phyloP scores from a whole-genome alignment of 768 basidiomycete species.

The Lactarius sanguifluus region DNA sequence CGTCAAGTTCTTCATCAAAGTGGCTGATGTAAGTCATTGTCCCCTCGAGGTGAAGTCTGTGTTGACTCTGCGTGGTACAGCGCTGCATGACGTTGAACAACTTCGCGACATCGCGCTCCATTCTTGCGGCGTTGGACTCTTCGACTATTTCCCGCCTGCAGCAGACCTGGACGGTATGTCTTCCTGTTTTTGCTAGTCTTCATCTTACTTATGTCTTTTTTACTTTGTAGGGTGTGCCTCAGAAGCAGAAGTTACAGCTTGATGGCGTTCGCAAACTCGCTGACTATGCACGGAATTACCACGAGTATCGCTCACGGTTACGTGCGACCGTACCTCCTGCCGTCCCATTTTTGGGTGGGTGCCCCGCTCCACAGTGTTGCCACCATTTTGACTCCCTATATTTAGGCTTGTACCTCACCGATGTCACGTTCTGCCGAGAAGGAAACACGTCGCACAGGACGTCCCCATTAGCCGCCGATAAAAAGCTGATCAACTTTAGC shows the following conservation, averaged over 20 bases:
- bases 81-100: conserved; percentile 82
- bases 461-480: conserved; percentile 70
- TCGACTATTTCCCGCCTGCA: conserved; percentile 90
- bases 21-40: conserved; percentile 70
- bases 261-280: conserved; percentile 82
- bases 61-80: conserved; percentile 43
- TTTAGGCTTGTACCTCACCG: conserved; percentile 80
- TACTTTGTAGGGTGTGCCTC: conserved; percentile 65
- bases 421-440: conserved; percentile 93
- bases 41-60: conserved; percentile 3
- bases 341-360: conserved; percentile 88
- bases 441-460: conserved; percentile 86
- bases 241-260: conserved; percentile 79
- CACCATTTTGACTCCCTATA: conserved; percentile 21
- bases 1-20: conserved; percentile 92
- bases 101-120: conserved; percentile 89
- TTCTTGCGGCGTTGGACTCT: conserved; percentile 92
- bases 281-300: conserved; percentile 87
- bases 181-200: background rate
- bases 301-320: conserved; percentile 86
- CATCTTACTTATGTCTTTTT: conserved; percentile 3
- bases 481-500: conserved; percentile 92
- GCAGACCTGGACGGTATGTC: conserved; percentile 89
- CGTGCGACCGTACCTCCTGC: conserved; percentile 90
- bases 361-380: background rate